Base-by-base conservation (phyloP, 2,329 filamentous ascomycete species). In the Aureobasidium sp. region DNA sequence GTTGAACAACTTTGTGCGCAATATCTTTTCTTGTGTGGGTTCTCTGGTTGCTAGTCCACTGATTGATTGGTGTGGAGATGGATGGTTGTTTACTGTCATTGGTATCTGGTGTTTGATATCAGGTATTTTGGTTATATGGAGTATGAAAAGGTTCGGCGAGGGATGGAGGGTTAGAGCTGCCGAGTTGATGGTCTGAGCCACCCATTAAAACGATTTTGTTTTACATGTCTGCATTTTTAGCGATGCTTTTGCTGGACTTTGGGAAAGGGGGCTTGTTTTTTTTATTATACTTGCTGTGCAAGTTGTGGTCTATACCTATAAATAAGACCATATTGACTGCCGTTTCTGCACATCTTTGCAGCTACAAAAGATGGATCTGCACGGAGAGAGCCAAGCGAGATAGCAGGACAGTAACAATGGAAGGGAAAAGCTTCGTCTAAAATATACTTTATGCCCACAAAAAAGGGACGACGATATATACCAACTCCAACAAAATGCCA, bases 1-100 rank as follows among this genome's bases (percentile, higher is more conserved):
- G 0, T 78, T 92, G 47, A 92, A 93, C 73, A 93, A 93, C 71
- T 90, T 93, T 69, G 79, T 90, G 57, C 79, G 90, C 52, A 94
- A 93, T 68, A 89, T 91, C 42, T 86, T 91, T 68, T 86, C 83
- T 55, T 91, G 87, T 64, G 80, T 90, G 0, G 89, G 88, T 10
- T 82, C 82, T 47, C 73, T 92, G 36, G 82, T 91, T 20, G 84
- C 87, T 0, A 82, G 87, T 64, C 89, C 90, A 0, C 79, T 90
- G 61, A 87, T 93, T 60, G 70, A 80, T 20, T 87, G 79, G 2
- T 87, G 92, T 64, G 88, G 89, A 2, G 84, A 87, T 65, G 90
- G 89, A 0, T 91, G 88, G 87, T 74, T 92, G 0, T 89, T 90
- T 66, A 91, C 88, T 0, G 82, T 82, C 5, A 42, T 74, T 17